Evolutionary conservation across 495 filamentous ascomycete genomes (phyloP).

Genomic region (Hypoxylon trugodes): DNA sequence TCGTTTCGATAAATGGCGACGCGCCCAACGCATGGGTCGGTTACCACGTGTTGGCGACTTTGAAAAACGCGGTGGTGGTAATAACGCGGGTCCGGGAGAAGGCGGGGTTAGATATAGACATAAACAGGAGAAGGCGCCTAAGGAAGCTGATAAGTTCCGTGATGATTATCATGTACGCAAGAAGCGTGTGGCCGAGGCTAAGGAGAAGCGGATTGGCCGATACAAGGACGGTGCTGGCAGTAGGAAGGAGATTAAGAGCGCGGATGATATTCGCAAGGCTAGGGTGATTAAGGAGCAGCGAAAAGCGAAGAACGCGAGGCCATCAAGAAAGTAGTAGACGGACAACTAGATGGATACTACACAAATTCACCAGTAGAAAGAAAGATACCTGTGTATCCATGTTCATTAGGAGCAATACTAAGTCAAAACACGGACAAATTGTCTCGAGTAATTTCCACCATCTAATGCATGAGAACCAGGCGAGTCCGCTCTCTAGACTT

Average conservation of each 20-base stretch:
- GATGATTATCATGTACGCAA: constrained; percentile 90
- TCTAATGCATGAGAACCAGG: constrained; percentile 39
- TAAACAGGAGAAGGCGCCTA: constrained; percentile 83
- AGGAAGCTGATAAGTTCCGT: constrained; percentile 87
- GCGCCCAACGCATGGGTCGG: constrained; percentile 77
- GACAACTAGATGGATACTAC: neutral
- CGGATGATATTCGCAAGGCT: constrained; percentile 85
- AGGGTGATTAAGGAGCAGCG: constrained; percentile 76
- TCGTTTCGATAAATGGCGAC: constrained; percentile 90
- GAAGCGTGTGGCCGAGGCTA: constrained; percentile 86
- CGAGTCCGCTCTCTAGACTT: constrained; percentile 28
- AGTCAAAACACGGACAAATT: neutral
- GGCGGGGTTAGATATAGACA: constrained; percentile 72
- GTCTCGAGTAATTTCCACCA: constrained; percentile 22
- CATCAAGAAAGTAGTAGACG: constrained; percentile 65
- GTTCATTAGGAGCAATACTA: constrained; percentile 15
- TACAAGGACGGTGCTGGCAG: constrained; percentile 70
- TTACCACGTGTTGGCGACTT: constrained; percentile 83
- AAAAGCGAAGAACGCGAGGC: constrained; percentile 89
- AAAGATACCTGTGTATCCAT: constrained; percentile 20
- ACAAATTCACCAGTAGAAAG: neutral
- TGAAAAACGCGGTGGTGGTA: constrained; percentile 68
- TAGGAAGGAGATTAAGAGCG: constrained; percentile 80
- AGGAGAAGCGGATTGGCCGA: constrained; percentile 79
- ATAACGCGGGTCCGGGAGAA: constrained; percentile 44